These are phyloP conservation scores for Exophiala mesophila DNA, from an alignment of 2,329 filamentous ascomycete species.

Conservation along the genomic window DNA sequence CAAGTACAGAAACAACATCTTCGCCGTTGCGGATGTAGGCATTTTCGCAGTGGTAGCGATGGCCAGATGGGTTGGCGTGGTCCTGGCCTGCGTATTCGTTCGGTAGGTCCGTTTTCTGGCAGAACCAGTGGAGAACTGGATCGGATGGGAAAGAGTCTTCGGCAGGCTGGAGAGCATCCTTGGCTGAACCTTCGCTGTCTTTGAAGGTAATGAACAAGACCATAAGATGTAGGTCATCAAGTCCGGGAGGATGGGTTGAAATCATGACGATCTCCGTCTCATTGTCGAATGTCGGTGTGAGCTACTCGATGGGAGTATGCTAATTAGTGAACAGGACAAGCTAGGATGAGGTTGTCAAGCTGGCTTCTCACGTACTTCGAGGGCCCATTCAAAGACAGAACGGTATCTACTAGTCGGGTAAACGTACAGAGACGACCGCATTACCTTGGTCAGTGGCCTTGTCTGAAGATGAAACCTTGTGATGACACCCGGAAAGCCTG, in stretches of 20 bases:
- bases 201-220: slow-evolving; percentile 5
- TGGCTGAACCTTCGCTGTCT: slow-evolving; percentile 12
- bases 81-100: slow-evolving; percentile 42
- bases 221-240: slow-evolving; percentile 8
- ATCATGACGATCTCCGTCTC: slow-evolving; percentile 12
- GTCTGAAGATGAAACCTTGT: slow-evolving; percentile 45
- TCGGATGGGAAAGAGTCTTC: slow-evolving; percentile 38
- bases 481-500: slow-evolving; percentile 51
- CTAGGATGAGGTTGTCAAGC: background rate
- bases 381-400: background rate
- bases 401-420: background rate
- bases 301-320: slow-evolving; percentile 32
- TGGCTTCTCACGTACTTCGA: background rate
- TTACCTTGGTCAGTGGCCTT: background rate
- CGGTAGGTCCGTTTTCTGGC: slow-evolving; percentile 37
- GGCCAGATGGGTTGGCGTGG: slow-evolving; percentile 41
- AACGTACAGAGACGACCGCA: background rate
- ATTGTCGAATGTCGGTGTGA: slow-evolving; percentile 21
- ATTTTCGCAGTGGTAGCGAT: slow-evolving; percentile 50
- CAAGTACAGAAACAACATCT: slow-evolving; percentile 42
- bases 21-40: slow-evolving; percentile 46
- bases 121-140: slow-evolving; percentile 35
- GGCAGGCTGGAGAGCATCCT: slow-evolving; percentile 32
- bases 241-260: slow-evolving; percentile 5
- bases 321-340: background rate